Conservation (phyloP, 2,329 filamentous ascomycete species). For the Hypoxylon sp. region DNA sequence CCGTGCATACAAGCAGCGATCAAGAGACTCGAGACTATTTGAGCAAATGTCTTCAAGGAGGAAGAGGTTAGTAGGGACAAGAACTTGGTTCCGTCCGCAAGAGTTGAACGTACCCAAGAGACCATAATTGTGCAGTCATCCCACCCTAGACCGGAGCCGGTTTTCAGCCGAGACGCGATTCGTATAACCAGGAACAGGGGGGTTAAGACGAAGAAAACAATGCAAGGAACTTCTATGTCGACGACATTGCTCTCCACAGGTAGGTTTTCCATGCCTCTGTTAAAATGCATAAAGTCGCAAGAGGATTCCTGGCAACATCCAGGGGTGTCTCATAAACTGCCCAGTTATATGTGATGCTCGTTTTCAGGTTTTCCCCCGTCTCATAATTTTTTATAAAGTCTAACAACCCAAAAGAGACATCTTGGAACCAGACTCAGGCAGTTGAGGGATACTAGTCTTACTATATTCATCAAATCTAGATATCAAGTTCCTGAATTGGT, state of each 20-base stretch:
- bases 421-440: constrained; percentile 13
- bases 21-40: constrained; percentile 58
- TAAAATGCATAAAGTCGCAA: not conserved
- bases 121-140: constrained; percentile 61
- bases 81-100: not conserved
- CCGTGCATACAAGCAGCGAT: constrained; percentile 60
- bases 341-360: constrained; percentile 25
- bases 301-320: not conserved
- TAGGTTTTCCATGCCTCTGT: constrained; percentile 51
- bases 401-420: constrained; percentile 23
- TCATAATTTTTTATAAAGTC: constrained; percentile 11
- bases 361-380: not conserved
- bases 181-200: constrained; percentile 59
- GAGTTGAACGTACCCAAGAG: constrained; percentile 46
- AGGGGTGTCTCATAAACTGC: not conserved
- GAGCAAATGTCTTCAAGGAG: constrained; percentile 53
- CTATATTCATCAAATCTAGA: constrained; percentile 27
- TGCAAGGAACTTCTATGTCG: constrained; percentile 58
- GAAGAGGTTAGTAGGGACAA: constrained; percentile 17
- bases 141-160: constrained; percentile 56
- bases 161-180: constrained; percentile 59
- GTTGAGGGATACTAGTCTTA: constrained; percentile 27
- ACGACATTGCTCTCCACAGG: constrained; percentile 57
- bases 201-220: constrained; percentile 61
- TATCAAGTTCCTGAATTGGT: constrained; percentile 25